Evolutionary conservation across 2,329 filamentous ascomycete species (phyloP).

Genomic region (Trichoderma cornu-damae): DNA sequence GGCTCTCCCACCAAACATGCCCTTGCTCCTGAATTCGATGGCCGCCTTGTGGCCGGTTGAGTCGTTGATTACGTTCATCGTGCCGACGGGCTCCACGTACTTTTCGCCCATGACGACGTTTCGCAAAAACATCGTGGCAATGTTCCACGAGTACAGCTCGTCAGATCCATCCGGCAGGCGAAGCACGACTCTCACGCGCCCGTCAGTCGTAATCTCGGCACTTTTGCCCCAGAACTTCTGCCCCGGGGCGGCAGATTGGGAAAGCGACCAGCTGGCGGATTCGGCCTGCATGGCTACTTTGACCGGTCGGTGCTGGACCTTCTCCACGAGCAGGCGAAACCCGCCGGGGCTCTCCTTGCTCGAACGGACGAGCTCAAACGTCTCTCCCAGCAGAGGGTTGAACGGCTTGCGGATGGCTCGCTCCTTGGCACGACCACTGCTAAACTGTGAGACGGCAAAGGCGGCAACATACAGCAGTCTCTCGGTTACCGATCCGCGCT

Average conservation of each 20-base stretch:
- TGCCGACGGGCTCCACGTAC: conserved; percentile 91
- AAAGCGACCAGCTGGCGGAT: conserved; percentile 74
- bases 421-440: conserved; percentile 76
- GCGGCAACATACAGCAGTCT: conserved; percentile 80
- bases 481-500: conserved; percentile 56
- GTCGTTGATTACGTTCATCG: conserved; percentile 81
- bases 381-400: conserved; percentile 94
- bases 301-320: conserved; percentile 88
- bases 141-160: conserved; percentile 82
- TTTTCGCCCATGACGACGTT: conserved; percentile 98
- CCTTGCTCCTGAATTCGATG: conserved; percentile 89
- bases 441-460: conserved; percentile 85
- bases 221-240: conserved; percentile 99
- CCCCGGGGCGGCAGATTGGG: conserved; percentile 79
- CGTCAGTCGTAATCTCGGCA: conserved; percentile 89
- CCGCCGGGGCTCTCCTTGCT: conserved; percentile 67
- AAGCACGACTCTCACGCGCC: conserved; percentile 72
- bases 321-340: conserved; percentile 90
- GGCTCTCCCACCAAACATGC: conserved; percentile 92
- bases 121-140: conserved; percentile 83
- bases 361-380: conserved; percentile 83
- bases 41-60: conserved; percentile 74
- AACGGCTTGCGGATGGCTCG: conserved; percentile 93
- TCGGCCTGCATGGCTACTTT: conserved; percentile 92
- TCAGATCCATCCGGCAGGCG: conserved; percentile 60